phyloP scores from a whole-genome alignment of 169 alveolate species.

The Plasmodium inui region DNA sequence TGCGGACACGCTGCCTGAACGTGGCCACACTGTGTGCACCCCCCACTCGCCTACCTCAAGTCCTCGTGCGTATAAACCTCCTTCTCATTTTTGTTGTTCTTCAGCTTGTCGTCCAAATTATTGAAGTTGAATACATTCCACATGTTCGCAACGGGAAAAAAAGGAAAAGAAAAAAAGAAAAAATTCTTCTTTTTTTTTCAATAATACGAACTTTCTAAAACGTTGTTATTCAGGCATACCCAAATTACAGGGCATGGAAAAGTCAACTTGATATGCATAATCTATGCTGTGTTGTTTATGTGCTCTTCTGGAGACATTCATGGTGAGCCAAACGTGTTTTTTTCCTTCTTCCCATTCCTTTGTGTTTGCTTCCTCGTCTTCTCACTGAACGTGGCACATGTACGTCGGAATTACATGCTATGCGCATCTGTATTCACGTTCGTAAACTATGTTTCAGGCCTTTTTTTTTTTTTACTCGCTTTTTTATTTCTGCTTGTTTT shows the following conservation, averaged over 20 bases:
- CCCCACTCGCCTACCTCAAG: slow-evolving; percentile 20
- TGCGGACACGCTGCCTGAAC: neutral
- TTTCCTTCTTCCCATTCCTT: neutral
- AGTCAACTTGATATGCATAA: neutral
- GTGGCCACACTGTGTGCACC: neutral
- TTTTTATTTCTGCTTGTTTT: neutral
- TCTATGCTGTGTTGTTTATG: neutral
- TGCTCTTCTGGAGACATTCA: neutral
- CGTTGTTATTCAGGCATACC: neutral
- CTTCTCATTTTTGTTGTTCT: slow-evolving; percentile 59
- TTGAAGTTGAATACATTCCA: slow-evolving; percentile 62
- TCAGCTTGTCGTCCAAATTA: slow-evolving; percentile 55
- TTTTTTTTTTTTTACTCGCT: neutral
- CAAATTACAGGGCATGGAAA: slow-evolving; percentile 2
- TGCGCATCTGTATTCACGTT: neutral
- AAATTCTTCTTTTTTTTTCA: neutral
- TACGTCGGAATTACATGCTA: neutral
- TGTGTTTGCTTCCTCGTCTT: neutral
- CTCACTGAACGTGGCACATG: neutral
- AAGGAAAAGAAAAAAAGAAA: neutral
- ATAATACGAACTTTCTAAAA: neutral
- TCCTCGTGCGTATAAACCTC: slow-evolving; percentile 69
- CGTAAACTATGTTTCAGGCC: neutral
- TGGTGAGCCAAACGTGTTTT: neutral
- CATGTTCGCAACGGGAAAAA: slow-evolving; percentile 38